Conservation (phyloP, 371 early-diverging fungal species). For the Dichotomocladium elegans region DNA sequence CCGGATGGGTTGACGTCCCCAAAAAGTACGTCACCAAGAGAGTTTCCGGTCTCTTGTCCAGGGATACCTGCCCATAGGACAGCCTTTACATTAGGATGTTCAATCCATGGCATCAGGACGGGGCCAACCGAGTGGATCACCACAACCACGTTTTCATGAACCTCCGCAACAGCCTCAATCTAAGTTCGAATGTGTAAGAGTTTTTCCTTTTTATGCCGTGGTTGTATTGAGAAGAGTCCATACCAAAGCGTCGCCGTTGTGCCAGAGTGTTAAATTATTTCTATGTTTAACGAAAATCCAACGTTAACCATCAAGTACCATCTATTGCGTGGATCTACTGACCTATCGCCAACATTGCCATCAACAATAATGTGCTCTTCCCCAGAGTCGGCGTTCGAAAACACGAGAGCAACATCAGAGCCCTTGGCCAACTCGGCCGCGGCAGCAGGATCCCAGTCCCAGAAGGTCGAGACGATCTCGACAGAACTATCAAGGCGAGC, state of each 20-base stretch:
- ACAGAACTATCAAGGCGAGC: slow-evolving; percentile 18
- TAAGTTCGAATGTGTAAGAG: background rate
- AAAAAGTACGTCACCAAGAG: slow-evolving; percentile 48
- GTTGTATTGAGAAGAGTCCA: background rate
- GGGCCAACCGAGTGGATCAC: slow-evolving; percentile 58
- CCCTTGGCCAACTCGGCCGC: slow-evolving; percentile 34
- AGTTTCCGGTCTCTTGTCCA: slow-evolving; percentile 50
- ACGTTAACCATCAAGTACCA: no score
- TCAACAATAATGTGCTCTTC: slow-evolving; percentile 43
- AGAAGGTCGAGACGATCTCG: background rate
- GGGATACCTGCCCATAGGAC: slow-evolving; percentile 50
- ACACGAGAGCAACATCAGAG: slow-evolving; percentile 57
- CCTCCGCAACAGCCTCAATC: slow-evolving; percentile 53
- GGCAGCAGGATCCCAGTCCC: slow-evolving; percentile 24
- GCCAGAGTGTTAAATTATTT: slow-evolving; percentile 52
- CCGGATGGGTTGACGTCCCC: slow-evolving; percentile 54
- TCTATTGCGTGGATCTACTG: no score
- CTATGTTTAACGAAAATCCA: slow-evolving; percentile 61
- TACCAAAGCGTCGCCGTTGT: slow-evolving; percentile 57
- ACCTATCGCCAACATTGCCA: slow-evolving; percentile 49
- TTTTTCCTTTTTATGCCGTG: background rate
- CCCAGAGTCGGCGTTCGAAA: slow-evolving; percentile 55
- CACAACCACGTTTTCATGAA: slow-evolving; percentile 52
- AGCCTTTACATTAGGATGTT: slow-evolving; percentile 52
- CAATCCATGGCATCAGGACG: slow-evolving; percentile 53